Base-by-base conservation (phyloP, 2,329 filamentous ascomycete genomes). In the Colletotrichum euphorbiae region DNA sequence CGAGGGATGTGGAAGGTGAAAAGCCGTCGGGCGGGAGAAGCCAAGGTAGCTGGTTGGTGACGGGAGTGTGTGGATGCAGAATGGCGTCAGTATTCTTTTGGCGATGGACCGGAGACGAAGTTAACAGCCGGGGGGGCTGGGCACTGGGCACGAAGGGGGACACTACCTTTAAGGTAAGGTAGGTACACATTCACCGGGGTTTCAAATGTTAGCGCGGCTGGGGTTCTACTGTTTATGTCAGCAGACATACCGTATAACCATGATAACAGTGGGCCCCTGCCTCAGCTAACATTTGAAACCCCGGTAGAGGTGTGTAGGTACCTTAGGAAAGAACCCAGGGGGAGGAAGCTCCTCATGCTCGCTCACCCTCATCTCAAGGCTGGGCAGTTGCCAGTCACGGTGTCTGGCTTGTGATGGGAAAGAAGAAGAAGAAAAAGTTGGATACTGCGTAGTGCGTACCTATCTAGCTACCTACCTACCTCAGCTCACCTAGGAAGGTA, bases 61-160 rank as follows among this genome's bases (percentile, higher is more conserved):
- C 24, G 6, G 4, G 28, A 28, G 28, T 28, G 28, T 19, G 64
- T 57, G 36, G 65, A 67, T 67, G 65, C 65, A 48, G 51, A 36
- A 67, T 67, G 64, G 33, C 65, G 65, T 67, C 65, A 67, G 60
- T 64, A 46, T 57, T 48, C 52, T 67, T 58, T 38, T 40, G 65
- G 45, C 31, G 65, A 67, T 67, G 65, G 19, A 40, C 40, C 45
- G 48, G 42, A 62, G 45, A 24, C 43, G 21, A 15, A 38, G 17
- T 36, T 50, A 33, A 67, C 60, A 45, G 58, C 61, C 61, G 36
- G 61, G 48, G 40, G 51, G 59, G 64, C 51, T 67, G 58, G 58
- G 48, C 38, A 31, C 28, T 28, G 28, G 28, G 28, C 6, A 28
- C 28, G 28, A 6, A 28, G 28, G 28, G 24, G 28, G 6, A 28